Evolutionary conservation across 768 basidiomycete species (phyloP).

Genomic region (Kwoniella mangroviensis): DNA sequence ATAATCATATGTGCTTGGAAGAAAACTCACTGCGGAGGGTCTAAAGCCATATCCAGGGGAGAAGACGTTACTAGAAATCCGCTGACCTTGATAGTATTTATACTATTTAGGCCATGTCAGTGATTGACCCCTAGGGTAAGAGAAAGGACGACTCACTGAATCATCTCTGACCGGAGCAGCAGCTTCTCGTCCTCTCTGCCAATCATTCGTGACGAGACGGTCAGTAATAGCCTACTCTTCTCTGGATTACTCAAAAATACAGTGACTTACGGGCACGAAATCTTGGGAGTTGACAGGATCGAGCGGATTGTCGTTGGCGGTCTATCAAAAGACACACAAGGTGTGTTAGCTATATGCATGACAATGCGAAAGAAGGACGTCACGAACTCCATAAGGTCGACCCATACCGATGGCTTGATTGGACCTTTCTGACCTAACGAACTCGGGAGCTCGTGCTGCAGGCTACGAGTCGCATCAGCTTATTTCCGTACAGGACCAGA

Average conservation of each 20-base stretch:
- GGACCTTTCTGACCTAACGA: background rate
- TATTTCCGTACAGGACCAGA: background rate
- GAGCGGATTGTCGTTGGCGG: background rate
- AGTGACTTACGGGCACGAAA: background rate
- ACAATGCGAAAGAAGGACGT: too few species aligned
- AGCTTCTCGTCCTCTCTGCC: too few species aligned
- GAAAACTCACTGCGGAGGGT: constrained; percentile 14
- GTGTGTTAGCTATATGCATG: too few species aligned
- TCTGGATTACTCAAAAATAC: background rate
- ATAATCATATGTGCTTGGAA: background rate
- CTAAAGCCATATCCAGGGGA: constrained; percentile 29
- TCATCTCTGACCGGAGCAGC: background rate
- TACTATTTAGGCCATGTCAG: background rate
- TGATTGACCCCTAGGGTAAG: background rate
- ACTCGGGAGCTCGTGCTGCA: background rate
- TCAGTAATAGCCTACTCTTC: background rate
- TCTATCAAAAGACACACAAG: background rate
- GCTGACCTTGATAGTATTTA: constrained; percentile 9
- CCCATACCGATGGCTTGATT: background rate
- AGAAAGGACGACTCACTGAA: background rate
- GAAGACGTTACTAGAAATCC: constrained; percentile 11
- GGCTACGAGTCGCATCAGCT: background rate
- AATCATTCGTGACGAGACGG: background rate
- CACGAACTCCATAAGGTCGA: background rate
- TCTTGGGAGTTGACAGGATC: background rate